Base-by-base conservation (phyloP, 805 yeast genomes). In the Allodekkera sacchari region DNA sequence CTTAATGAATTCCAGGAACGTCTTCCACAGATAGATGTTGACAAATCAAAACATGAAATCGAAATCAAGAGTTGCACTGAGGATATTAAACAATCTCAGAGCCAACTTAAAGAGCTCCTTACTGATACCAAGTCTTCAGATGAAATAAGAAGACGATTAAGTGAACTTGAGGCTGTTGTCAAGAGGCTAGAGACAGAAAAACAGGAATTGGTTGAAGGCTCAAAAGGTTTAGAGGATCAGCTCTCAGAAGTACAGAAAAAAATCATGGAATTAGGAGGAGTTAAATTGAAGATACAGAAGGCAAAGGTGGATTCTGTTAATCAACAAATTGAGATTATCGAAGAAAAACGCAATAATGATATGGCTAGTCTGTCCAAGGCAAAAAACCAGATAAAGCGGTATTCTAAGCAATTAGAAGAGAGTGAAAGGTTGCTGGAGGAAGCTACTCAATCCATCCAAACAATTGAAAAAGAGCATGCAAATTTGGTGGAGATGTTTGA, bases 221-320 rank as follows among this genome's bases (percentile, higher is more conserved):
- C 87, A 42, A 55, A 61, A 18, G 74, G 68, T 20, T 54, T 72
- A 25, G 83, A 74, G 49, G 47, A 54, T 6, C 63, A 70, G 35
- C 81, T 92, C 25, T 63, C 66, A 9, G 63, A 44, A 0, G 57
- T 88, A 3, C 88, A 85, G 43, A 83, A 78, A 35, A 69, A 77
- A 48, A 84, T 92, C 24, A 74, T 88, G 83, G 78, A 82, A 30
- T 79, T 84, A 33, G 99, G 99, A 33, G 99, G 99, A 38, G 78
- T 83, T 7, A 76, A 76, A 39, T 63, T 92, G 41, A 74, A 83
- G 35, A 53, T 82, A 38, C 96, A 87, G 46, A 80, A 75, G 38
- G 72, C 94, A 1, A 81, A 76, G 47, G 95, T 92, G 7, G 87
- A 77, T 44, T 80, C 94, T 2, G 63, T 81, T 21, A 62, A 64